phyloP scores from a whole-genome alignment of 176 grass and related monocot species.

The Rhynchospora breviuscula region DNA sequence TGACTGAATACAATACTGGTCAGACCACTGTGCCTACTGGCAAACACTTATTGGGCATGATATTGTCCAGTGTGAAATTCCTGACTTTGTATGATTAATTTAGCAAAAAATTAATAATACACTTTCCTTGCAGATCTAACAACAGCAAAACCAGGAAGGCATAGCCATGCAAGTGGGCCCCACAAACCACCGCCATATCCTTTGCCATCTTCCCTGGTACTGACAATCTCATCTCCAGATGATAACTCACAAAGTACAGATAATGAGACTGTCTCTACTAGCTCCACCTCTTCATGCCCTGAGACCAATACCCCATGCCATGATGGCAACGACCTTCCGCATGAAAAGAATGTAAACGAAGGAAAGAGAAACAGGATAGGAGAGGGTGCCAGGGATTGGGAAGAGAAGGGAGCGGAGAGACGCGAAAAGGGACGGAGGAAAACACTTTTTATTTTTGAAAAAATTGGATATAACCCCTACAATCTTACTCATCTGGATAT shows the following conservation, averaged over 20 bases:
- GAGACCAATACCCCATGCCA: slow-evolving; percentile 3
- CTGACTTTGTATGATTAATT: neutral
- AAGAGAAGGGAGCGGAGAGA: too few relatives aligned
- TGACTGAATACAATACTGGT: neutral
- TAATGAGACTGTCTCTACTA: slow-evolving; percentile 17
- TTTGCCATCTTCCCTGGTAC: neutral
- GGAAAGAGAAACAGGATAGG: too few relatives aligned
- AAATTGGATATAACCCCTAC: too few relatives aligned
- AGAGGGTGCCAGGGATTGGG: too few relatives aligned
- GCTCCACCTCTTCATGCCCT: slow-evolving; percentile 19
- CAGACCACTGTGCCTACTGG: neutral
- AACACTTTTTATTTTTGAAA: too few relatives aligned
- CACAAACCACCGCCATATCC: neutral
- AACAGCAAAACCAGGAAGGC: neutral
- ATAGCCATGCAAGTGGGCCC: slow-evolving; percentile 1
- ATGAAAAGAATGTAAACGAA: too few relatives aligned
- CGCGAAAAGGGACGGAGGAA: too few relatives aligned
- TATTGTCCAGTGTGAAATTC: neutral
- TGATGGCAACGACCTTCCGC: neutral
- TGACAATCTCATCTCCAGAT: neutral
- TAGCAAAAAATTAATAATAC: neutral
- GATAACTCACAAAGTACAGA: neutral
- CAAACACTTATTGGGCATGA: neutral
- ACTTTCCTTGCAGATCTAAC: neutral
- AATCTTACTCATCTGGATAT: too few relatives aligned